phyloP scores from a whole-genome alignment of 495 filamentous ascomycete genomes.

The Aspergillus carlsbadensis region DNA sequence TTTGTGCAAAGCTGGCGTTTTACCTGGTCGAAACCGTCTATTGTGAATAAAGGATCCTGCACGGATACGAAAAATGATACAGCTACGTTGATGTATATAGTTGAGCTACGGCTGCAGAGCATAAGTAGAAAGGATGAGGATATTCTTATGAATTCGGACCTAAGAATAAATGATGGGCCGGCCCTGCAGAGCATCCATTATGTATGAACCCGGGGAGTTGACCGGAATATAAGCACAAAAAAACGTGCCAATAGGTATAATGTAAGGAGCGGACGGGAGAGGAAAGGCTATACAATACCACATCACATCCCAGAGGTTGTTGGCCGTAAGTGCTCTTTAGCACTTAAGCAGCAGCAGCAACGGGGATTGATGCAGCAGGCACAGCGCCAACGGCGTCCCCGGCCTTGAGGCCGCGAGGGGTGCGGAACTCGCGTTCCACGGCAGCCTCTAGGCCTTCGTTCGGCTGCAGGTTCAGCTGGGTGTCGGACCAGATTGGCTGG shows the following conservation, averaged over 20 bases:
- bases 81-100: neutral
- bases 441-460: conserved; percentile 35
- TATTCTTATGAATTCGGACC: neutral
- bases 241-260: neutral
- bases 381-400: conserved; percentile 24
- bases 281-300: conserved; percentile 2
- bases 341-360: conserved; percentile 37
- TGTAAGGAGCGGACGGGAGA: conserved; percentile 12
- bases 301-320: conserved; percentile 6
- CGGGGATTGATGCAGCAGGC: conserved; percentile 24
- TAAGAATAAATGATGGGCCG: conserved; percentile 1
- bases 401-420: conserved; percentile 32
- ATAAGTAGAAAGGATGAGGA: neutral
- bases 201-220: neutral
- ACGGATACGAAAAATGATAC: too few relatives aligned
- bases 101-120: neutral
- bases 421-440: conserved; percentile 39
- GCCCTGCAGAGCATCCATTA: conserved; percentile 3
- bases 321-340: neutral
- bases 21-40: too few relatives aligned
- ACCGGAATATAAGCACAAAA: neutral
- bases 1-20: too few relatives aligned
- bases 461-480: conserved; percentile 72
- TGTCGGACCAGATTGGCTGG: conserved; percentile 80
- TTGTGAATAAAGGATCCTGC: too few relatives aligned